Base-by-base conservation (phyloP, 139 green algal genomes). In the Chlorella sp. region DNA sequence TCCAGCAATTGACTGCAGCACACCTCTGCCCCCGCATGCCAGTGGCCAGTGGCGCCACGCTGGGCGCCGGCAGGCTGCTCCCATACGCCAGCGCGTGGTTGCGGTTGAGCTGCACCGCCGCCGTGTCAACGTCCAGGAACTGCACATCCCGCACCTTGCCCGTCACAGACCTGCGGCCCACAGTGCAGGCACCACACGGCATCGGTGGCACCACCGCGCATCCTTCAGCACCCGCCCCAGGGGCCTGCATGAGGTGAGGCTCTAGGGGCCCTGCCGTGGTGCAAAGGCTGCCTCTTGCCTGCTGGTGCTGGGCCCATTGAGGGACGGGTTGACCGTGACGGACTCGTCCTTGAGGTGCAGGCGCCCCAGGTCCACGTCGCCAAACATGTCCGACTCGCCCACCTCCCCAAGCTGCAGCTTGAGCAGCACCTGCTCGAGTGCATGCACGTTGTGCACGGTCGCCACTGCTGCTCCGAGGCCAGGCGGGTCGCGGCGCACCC, bases 41-140 rank as follows among this genome's bases (percentile, higher is more conserved):
- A 2, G 29, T 17, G 51, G 71, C 42, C 42, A 55, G 42, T 10
- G 42, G 42, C 17, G 42, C 42, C 42, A 70, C 61, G 20, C 31
- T 72, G 30, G 75, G 75, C 5, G 69, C 32, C 31, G 75, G 75
- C 0, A 27, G 35, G 69, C 62, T 5, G 30, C 62, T 63, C 17
- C 75, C 75, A 4, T 29, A 2, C 1, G 35, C 33, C 1, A 55
- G 23, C 29, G 14, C 60, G 63, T 80, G 75, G 31, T 68, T 49
- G 42, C 62, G 64, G 1, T 49, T 55, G n/a, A 80, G 69, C 33
- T 76, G 69, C 1, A 68, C 63, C 34, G 63, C 42, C 14, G 81
- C 81, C 26, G 80, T 71, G 24, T 86, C 81, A 3, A 49, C 34
- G 63, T 87, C 82, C 5, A 87, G 69, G 35, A 87, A 87, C 6